Conservation (phyloP, 2,329 filamentous ascomycete genomes). For the Trichoderma sp. region DNA sequence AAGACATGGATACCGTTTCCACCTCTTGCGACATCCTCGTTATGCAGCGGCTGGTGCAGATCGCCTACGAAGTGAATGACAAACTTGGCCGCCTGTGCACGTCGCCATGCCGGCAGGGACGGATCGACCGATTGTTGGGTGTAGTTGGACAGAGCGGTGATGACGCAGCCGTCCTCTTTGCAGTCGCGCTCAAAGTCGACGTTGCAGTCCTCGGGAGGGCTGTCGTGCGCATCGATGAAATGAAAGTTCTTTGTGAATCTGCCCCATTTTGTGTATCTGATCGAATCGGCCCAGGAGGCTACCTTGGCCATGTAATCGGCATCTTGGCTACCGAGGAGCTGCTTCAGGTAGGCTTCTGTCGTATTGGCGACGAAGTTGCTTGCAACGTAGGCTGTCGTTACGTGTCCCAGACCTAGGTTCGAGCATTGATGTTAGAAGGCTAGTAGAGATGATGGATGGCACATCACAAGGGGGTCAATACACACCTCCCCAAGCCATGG, state of each 20-base stretch:
- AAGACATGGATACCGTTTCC: conserved; percentile 70
- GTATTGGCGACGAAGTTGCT: conserved; percentile 60
- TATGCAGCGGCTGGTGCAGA: conserved; percentile 70
- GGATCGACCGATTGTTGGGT: conserved; percentile 58
- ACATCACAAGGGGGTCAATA: conserved; percentile 25
- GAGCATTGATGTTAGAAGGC: background rate
- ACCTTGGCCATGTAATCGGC: conserved; percentile 64
- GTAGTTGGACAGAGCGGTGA: conserved; percentile 64
- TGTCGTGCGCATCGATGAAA: conserved; percentile 71
- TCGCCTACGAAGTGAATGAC: conserved; percentile 71
- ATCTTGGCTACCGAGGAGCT: conserved; percentile 58
- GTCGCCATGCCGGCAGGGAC: conserved; percentile 49
- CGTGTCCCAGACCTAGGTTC: conserved; percentile 62
- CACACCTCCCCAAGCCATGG: conserved; percentile 50
- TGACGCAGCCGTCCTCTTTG: conserved; percentile 63
- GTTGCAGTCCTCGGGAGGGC: conserved; percentile 60
- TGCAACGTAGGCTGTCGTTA: conserved; percentile 67
- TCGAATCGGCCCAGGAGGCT: conserved; percentile 69
- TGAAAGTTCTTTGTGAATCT: conserved; percentile 66
- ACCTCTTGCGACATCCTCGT: conserved; percentile 65
- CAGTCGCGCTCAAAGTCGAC: conserved; percentile 65
- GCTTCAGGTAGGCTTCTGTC: conserved; percentile 61
- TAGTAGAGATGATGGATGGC: conserved; percentile 3
- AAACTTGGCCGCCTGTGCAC: conserved; percentile 66
- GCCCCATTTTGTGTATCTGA: conserved; percentile 67